Base-by-base conservation (phyloP, 306 rosid species). In the Astragalus membranaceus region DNA sequence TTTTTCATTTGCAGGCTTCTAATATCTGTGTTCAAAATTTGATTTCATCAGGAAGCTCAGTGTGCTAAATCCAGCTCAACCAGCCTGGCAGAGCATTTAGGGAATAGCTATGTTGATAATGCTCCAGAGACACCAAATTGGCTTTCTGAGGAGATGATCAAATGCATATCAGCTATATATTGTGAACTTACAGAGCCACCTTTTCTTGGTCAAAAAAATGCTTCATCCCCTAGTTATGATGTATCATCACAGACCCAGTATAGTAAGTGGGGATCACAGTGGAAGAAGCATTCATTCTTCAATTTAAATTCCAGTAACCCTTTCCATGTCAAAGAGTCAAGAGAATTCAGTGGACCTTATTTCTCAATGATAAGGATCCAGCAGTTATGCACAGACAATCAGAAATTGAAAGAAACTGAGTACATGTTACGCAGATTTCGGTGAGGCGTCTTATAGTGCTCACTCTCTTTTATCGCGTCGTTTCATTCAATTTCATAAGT, bases 111-210 rank as follows among this genome's bases (percentile, higher is more conserved):
- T 67, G 71, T 78, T 42, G 83, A 81, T 47, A 58, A 76, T 51
- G 77, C 70, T 75, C 84, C 79, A 15, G 89, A 90, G 75, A 84
- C 97, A 12, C 90, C 95, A 52, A 87, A 88, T 84, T 77, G 88
- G 88, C 84, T 94, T 61, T 90, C 96, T 5, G 98, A 90, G 85
- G 95, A 88, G 82, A 88, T 94, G 90, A 76, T 90, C 43, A 88
- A 85, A 82, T 79, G 96, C 75, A 88, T 94, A 78, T 75, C 97
- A 32, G 87, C 82, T 10, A 73, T 94, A 80, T 94, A 78, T 73
- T 85, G 91, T 75, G 98, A 88, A 83, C 92, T 88, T 64, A 64
- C 90, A 14, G 96, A 93, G 55, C 85, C 92, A 41, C 84, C 88
- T 78, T 70, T 71, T 73, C 75, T 50, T 55, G 75, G 69, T 67